Evolutionary conservation across 192 early-diverging fungal genomes (phyloP).

Genomic region (Chytriomyces sp.): DNA sequence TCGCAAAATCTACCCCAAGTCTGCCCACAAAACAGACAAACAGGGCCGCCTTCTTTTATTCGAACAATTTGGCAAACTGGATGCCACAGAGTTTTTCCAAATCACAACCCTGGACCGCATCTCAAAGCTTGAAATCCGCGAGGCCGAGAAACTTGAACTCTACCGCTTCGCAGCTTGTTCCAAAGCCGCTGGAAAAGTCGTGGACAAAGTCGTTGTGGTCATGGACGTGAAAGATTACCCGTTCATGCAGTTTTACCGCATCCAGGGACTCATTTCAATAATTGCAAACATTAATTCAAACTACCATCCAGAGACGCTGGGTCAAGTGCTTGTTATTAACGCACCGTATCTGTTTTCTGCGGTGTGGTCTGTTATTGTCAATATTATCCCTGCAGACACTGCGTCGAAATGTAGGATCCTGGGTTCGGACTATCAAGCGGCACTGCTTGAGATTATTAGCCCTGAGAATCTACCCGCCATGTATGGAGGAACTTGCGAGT

Average conservation of each 20-base stretch:
- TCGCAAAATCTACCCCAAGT: conserved; percentile 63
- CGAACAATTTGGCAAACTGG: conserved; percentile 74
- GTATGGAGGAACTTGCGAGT: conserved; percentile 26
- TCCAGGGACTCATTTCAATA: conserved; percentile 56
- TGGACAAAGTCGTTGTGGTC: conserved; percentile 78
- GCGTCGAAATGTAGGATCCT: conserved; percentile 59
- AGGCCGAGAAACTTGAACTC: conserved; percentile 67
- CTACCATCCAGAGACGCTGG: conserved; percentile 85
- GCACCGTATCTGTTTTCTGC: conserved; percentile 72
- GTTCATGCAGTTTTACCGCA: conserved; percentile 68
- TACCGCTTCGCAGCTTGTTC: conserved; percentile 71
- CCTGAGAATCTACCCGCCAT: conserved; percentile 1
- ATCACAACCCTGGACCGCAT: conserved; percentile 57
- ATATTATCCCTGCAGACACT: conserved; percentile 54
- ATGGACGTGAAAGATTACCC: conserved; percentile 80
- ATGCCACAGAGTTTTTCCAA: conserved; percentile 59
- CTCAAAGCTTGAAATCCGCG: conserved; percentile 63
- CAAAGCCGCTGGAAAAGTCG: conserved; percentile 11
- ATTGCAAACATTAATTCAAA: conserved; percentile 79
- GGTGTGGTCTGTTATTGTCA: conserved; percentile 15
- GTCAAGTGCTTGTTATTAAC: conserved; percentile 81
- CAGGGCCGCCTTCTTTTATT: conserved; percentile 85
- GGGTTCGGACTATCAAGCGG: neutral
- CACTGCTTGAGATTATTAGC: conserved; percentile 14
- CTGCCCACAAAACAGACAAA: conserved; percentile 82